phyloP scores from a whole-genome alignment of 2,329 filamentous ascomycete genomes.

The Rutstroemia sp. region DNA sequence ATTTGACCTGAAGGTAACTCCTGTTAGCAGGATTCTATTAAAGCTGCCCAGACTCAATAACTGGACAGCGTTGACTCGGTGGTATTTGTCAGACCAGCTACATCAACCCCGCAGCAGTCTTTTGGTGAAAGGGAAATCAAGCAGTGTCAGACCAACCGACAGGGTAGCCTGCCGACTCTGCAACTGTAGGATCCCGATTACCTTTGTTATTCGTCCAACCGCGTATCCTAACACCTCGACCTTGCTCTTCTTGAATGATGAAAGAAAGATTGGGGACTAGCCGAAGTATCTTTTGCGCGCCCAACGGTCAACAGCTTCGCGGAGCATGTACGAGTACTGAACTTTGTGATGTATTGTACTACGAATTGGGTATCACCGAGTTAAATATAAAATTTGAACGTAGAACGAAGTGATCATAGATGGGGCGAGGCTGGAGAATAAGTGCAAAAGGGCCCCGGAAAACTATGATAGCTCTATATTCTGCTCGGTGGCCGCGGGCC shows the following conservation, averaged over 20 bases:
- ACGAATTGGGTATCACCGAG: neutral
- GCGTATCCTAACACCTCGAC: neutral
- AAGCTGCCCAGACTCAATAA: neutral
- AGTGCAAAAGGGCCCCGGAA: neutral
- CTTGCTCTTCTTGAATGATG: neutral
- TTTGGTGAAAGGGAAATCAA: neutral
- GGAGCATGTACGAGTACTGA: slow-evolving; percentile 49
- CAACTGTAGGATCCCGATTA: neutral
- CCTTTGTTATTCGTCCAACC: neutral
- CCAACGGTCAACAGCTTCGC: slow-evolving; percentile 43
- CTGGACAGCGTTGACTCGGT: neutral
- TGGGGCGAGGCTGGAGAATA: neutral
- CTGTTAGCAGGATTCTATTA: slow-evolving; percentile 5
- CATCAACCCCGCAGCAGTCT: neutral
- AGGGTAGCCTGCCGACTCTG: neutral
- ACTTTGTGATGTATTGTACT: neutral
- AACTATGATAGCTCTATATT: no score
- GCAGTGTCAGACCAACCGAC: neutral
- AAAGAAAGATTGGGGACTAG: slow-evolving; percentile 20
- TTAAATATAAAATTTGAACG: neutral
- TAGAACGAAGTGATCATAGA: neutral
- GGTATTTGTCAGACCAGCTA: neutral
- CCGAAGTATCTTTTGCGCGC: slow-evolving; percentile 38
- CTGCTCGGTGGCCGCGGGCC: no score
- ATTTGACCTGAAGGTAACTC: slow-evolving; percentile 7